Evolutionary conservation across 164 flowering plant genomes (phyloP), one percentile per base, ranked within the genome.

Genomic region (Warburgia ugandensis): DNA sequence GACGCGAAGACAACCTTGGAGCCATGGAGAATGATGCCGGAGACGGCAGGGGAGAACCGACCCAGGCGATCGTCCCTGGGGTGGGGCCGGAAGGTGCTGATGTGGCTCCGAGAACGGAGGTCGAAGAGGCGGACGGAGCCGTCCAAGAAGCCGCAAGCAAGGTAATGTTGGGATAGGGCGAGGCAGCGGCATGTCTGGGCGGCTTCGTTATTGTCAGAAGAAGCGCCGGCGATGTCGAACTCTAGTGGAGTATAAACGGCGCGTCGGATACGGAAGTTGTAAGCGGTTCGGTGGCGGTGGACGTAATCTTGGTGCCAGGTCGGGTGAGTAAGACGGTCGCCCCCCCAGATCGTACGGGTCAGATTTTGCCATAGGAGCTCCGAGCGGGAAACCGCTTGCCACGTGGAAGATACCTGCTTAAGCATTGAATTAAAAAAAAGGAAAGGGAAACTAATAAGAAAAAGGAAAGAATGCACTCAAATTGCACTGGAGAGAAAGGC

Each of bases 341-440:
- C 59, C 31, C 65, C 67, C 97, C 97, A 90, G 0, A 90, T 60
- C 5, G 45, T 66, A 22, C 74, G 67, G 0, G 80, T 71, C 14
- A 91, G 80, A 38, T 64, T 71, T 29, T 55, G 72, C 96, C 98
- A 91, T 10, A 91, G 68, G 6, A 60, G 63, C 16, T 81, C 81
- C 0, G 98, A 92, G 6, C 73, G 72, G 0, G 95, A 92, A 1
- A 85, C 75, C 0, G 83, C 76, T 9, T 68, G 75, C 98, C 98
- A 92, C 40, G 91, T 81, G 7, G 91, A 70, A 52, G 95, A 92
- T 0, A 92, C 96, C 98, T 92, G 73, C 64, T 54, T 0, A 5
- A 22, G 5, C n/a, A n/a, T n/a, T n/a, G n/a, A n/a, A n/a, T n/a
- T n/a, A n/a, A n/a, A n/a, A n/a, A n/a, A n/a, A n/a, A n/a, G n/a